Evolutionary conservation across 2,329 filamentous ascomycete genomes (phyloP), one percentile per base, ranked within the genome.

Genomic region (Clathrospora elynae): DNA sequence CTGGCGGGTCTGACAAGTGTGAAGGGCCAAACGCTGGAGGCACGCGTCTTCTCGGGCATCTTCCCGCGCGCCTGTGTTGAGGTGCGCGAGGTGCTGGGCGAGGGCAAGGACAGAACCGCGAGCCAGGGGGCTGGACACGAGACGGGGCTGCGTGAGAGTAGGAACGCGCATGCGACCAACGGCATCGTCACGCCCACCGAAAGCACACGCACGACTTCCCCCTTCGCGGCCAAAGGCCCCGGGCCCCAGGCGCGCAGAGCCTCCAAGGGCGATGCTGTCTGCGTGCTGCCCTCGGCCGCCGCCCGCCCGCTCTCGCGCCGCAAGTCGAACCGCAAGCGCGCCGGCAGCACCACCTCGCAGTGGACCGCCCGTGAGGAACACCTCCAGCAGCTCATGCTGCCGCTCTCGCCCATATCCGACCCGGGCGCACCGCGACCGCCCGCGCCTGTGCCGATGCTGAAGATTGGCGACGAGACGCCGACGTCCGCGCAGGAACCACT

Each of bases 41-140:
- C 92, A 46, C 85, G 93, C 54, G 93, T 99, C 45, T 99, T 97
- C 68, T 96, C 91, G n/a, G 93, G 93, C 60, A 95, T 99, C 62
- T 99, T 99, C 66, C 93, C 93, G 8, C 82, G 88, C 55, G 93
- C 86, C 68, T 99, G 92, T 61, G 92, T 99, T 44, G 90, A 99
- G 71, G 86, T 99, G 46, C 85, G 92, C 55, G 93, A 99, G 73
- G 84, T 96, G 40, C 80, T 99, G 23, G 90, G 88, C 47, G 90
- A 69, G 33, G 59, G 57, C 39, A 67, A 67, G 56, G 57, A 46
- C 30, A 49, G 45, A 11, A 56, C 48, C 9, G 43, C 35, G 26
- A 40, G 42, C 23, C 38, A 29, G 8, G 42, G 58, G 2, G 49
- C 57, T 34, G 49, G 30, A n/a, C 31, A 39, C 25, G 60, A 64